Percentiles rank a stretch among this genome's conserved stretches.
Conservation (phyloP, 352 stramenopile genomes). For the Phytophthora palmivora region DNA sequence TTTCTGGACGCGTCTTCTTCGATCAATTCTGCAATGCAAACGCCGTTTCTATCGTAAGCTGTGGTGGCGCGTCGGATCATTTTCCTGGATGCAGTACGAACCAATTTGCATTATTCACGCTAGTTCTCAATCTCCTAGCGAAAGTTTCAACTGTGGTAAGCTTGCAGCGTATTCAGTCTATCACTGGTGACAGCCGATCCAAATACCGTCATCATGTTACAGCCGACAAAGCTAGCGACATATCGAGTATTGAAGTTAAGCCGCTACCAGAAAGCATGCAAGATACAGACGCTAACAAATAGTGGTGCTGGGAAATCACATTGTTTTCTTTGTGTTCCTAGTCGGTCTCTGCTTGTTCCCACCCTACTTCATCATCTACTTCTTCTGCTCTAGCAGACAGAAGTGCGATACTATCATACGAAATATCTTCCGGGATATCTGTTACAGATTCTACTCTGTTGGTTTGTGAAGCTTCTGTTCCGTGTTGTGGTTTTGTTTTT, state of each 20-base stretch:
- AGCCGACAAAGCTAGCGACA: constrained; percentile 7
- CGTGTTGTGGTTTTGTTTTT: neutral
- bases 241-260: constrained; percentile 23
- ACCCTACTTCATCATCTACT: constrained; percentile 38
- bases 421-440: constrained; percentile 54
- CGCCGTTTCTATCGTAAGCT: constrained; percentile 71
- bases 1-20: constrained; percentile 77
- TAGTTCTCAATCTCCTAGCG: constrained; percentile 63
- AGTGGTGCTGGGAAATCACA: neutral
- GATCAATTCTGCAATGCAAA: constrained; percentile 72
- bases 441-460: neutral
- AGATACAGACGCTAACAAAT: neutral
- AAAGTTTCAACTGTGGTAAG: constrained; percentile 53
- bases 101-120: constrained; percentile 69
- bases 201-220: constrained; percentile 29
- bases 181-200: constrained; percentile 20
- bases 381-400: constrained; percentile 52
- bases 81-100: constrained; percentile 79
- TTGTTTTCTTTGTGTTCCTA: constrained; percentile 1
- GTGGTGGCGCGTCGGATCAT: constrained; percentile 61
- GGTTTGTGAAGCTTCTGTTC: neutral
- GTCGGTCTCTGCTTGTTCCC: constrained; percentile 4
- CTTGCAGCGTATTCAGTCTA: constrained; percentile 56
- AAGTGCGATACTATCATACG: constrained; percentile 1
- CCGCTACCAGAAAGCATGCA: constrained; percentile 14